These are phyloP conservation scores for Silene conica DNA, from an alignment of 148 eudicot species.

Conservation along the genomic window DNA sequence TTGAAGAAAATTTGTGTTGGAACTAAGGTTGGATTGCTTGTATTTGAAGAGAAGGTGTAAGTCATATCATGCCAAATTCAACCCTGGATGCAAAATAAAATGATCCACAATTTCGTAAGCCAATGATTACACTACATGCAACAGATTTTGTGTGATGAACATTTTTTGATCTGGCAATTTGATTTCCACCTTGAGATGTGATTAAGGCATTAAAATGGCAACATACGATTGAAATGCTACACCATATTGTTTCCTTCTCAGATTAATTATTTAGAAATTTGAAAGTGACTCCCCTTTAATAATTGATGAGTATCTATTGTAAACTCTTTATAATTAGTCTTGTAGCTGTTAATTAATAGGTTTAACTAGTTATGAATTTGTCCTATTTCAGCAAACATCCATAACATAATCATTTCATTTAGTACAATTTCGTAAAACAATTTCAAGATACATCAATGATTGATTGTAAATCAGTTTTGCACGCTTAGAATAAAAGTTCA, in stretches of 20 bases:
- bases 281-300: not conserved
- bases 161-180: not conserved
- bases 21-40: conserved; percentile 7
- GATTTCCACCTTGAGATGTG: not conserved
- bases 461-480: not conserved
- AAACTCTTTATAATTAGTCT: not conserved
- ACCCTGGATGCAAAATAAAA: not conserved
- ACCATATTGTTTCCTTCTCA: not conserved
- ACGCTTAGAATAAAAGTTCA: too few relatives aligned
- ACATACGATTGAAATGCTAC: not conserved
- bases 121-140: not conserved
- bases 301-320: not conserved
- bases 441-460: too few relatives aligned
- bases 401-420: not conserved
- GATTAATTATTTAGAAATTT: not conserved
- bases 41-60: conserved; percentile 5
- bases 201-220: not conserved
- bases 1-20: too few relatives aligned
- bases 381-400: not conserved
- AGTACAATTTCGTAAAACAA: not conserved
- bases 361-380: not conserved
- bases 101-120: not conserved
- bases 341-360: not conserved
- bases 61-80: conserved; percentile 12
- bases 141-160: not conserved